phyloP scores from a whole-genome alignment of 768 basidiomycete genomes.

The Phanerochaete sordida region DNA sequence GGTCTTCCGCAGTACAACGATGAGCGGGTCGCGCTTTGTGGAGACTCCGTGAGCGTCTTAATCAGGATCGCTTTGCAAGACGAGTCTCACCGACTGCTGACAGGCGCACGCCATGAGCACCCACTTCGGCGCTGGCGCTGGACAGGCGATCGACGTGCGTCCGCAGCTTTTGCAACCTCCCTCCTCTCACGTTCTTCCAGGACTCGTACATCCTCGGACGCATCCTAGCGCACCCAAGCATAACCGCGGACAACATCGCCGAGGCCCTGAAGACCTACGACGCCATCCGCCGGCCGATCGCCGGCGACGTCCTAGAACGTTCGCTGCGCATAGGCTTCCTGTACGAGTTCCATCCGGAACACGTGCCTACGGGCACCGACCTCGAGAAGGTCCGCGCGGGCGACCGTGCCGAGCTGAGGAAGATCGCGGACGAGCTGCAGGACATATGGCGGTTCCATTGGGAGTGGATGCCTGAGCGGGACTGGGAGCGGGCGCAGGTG shows the following conservation, averaged over 20 bases:
- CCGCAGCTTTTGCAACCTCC: too few species aligned
- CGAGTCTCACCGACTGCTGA: neutral
- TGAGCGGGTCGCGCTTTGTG: conserved; percentile 22
- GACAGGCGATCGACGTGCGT: conserved; percentile 13
- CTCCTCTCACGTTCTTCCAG: neutral
- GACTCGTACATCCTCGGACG: conserved; percentile 6
- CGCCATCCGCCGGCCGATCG: conserved; percentile 1
- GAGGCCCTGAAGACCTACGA: conserved; percentile 1
- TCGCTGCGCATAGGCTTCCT: neutral
- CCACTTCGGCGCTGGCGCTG: conserved; percentile 14
- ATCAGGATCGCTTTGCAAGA: neutral
- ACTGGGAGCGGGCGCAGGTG: neutral
- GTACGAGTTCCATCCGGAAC: conserved; percentile 1
- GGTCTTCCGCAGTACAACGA: conserved; percentile 20
- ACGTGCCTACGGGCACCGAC: neutral
- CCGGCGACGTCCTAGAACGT: neutral
- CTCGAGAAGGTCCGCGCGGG: neutral
- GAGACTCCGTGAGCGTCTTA: conserved; percentile 28
- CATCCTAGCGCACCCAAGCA: neutral
- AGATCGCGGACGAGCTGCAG: neutral
- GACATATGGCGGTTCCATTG: neutral
- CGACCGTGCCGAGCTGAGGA: neutral
- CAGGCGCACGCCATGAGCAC: conserved; percentile 14
- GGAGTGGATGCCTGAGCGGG: neutral
- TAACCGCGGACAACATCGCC: neutral